Base-by-base conservation (phyloP, 768 basidiomycete species). In the Psilocybe subaeruginosa region DNA sequence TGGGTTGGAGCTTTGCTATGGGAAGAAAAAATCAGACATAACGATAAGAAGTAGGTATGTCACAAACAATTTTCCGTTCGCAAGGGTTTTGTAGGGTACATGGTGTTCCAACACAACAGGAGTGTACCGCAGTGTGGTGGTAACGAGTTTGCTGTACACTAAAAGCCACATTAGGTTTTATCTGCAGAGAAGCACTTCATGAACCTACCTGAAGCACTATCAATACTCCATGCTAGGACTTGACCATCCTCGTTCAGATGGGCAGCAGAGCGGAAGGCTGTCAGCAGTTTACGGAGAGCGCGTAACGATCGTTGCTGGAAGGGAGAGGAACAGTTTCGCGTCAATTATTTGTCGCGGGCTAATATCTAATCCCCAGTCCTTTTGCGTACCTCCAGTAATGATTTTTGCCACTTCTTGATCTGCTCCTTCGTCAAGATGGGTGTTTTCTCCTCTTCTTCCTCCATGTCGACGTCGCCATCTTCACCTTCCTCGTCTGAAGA, bases 121-220 rank as follows among this genome's bases (percentile, higher is more conserved):
- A 0, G 96, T 96, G 75, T 93, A 99, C 69, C 86, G 87, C 29
- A 99, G 80, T 1, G 95, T 78, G 0, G 96, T 97, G 9, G 85
- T 85, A 47, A 99, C 80, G 19, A 99, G 82, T 77, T 98, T 97
- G 78, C 90, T 90, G 78, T 96, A 99, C n/a, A 98, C 95, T 97
- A 16, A 57, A 61, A 56, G 29, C 11, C 8, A n/a, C 4, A 37
- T 14, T 16, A 57, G 4, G 3, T 8, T 8, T 12, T 17, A 33
- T 14, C n/a, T n/a, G 33, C 8, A 53, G 3, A 17, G 2, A 9
- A 39, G 48, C 51, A 58, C 19, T 57, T 37, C 23, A 16, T 43
- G 52, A 68, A 60, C 82, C 59, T 66, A 93, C 93, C 89, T 54
- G 84, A 77, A 0, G 95, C 82, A 70, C 80, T 91, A 67, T 97